Evolutionary conservation across 352 stramenopile species (phyloP).

Genomic region (Pythium aquatile): DNA sequence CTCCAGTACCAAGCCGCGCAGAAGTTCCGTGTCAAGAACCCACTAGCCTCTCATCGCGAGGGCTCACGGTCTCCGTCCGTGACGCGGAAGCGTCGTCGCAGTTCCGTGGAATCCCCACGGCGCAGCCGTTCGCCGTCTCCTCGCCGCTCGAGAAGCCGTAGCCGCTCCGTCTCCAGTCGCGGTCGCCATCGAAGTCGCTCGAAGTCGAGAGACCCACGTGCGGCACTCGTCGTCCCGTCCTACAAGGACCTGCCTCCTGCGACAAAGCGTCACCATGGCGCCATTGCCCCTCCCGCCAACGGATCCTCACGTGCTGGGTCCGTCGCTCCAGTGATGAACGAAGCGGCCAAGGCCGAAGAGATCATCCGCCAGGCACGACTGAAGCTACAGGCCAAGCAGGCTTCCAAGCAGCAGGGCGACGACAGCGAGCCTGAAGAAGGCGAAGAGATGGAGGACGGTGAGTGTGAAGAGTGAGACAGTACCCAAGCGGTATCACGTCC

Average conservation of each 20-base stretch:
- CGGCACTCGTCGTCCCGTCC: constrained; percentile 7
- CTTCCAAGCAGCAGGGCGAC: constrained; percentile 25
- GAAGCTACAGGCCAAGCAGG: constrained; percentile 48
- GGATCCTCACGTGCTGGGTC: constrained; percentile 7
- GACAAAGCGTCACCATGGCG: constrained; percentile 7
- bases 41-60: constrained; percentile 19
- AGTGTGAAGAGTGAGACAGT: constrained; percentile 40
- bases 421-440: constrained; percentile 63
- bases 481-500: not conserved
- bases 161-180: constrained; percentile 30
- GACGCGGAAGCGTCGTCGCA: constrained; percentile 36
- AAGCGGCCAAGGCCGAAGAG: constrained; percentile 55
- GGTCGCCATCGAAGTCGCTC: constrained; percentile 23
- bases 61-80: constrained; percentile 32
- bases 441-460: constrained; percentile 38
- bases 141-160: constrained; percentile 31
- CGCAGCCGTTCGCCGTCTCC: constrained; percentile 29
- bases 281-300: not conserved
- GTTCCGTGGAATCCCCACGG: constrained; percentile 34
- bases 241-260: constrained; percentile 20
- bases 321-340: constrained; percentile 38
- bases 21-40: constrained; percentile 4
- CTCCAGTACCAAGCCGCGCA: constrained; percentile 15
- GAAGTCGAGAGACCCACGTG: constrained; percentile 18
- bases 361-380: constrained; percentile 68